Evolutionary conservation across 768 basidiomycete species (phyloP).

Genomic region (Pleurotus giganteus): DNA sequence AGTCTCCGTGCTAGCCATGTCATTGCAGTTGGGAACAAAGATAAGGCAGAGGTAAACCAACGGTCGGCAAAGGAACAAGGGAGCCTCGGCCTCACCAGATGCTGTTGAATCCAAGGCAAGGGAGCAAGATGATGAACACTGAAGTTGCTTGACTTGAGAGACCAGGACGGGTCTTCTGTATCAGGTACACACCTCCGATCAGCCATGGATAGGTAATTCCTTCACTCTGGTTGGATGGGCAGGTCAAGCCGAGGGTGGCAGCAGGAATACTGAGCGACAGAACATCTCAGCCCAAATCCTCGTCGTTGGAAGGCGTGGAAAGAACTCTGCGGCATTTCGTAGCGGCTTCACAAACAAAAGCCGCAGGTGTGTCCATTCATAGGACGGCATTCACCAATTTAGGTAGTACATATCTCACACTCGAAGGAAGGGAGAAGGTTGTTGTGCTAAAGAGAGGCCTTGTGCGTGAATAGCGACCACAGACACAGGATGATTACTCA

Average conservation of each 20-base stretch:
- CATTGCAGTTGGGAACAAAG: too few species aligned
- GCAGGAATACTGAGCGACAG: not conserved
- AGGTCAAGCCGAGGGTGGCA: not conserved
- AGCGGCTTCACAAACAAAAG: not conserved
- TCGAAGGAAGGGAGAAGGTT: too few species aligned
- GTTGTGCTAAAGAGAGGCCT: not conserved
- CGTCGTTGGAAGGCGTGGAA: constrained; percentile 6
- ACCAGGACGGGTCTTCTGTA: not conserved
- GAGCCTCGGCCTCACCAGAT: too few species aligned
- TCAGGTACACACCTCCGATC: not conserved
- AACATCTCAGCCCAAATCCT: not conserved
- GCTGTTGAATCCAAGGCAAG: too few species aligned
- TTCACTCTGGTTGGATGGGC: not conserved
- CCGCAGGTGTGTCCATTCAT: not conserved
- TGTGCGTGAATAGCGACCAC: too few species aligned
- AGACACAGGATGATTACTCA: too few species aligned
- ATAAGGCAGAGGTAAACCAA: too few species aligned
- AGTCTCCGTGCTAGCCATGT: too few species aligned
- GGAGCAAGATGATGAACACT: too few species aligned
- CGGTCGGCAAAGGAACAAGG: too few species aligned
- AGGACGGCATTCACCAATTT: not conserved
- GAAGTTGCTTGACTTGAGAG: too few species aligned
- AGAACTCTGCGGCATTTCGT: not conserved
- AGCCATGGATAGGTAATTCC: not conserved
- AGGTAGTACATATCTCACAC: not conserved